Evolutionary conservation across 257 asterid species (phyloP).

Genomic region (Plectranthus barbatus): DNA sequence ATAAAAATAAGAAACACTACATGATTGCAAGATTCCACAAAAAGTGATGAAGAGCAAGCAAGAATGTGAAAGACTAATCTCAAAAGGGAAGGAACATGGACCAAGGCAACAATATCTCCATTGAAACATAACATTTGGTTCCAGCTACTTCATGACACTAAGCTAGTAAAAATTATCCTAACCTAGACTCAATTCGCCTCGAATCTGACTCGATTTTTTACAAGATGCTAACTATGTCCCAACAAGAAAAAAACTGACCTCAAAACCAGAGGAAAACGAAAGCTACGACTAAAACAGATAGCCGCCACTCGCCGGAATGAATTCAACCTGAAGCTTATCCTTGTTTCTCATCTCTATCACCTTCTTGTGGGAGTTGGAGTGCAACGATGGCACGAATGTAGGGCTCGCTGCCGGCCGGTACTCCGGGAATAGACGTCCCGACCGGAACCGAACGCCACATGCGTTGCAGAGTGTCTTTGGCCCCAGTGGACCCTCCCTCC

Average conservation of each 20-base stretch:
- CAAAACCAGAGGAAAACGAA: neutral
- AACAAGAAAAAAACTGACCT: slow-evolving; percentile 5
- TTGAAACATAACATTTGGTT: slow-evolving; percentile 9
- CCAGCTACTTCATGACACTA: slow-evolving; percentile 5
- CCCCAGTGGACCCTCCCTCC: slow-evolving; percentile 91
- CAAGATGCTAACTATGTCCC: slow-evolving; percentile 21
- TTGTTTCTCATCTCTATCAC: slow-evolving; percentile 50
- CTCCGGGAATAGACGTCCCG: slow-evolving; percentile 74
- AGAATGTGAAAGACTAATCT: neutral
- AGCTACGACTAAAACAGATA: slow-evolving; percentile 28
- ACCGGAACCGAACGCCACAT: slow-evolving; percentile 78
- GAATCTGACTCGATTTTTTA: slow-evolving; percentile 12
- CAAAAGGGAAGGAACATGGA: neutral
- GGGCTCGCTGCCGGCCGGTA: slow-evolving; percentile 91
- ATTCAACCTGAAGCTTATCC: slow-evolving; percentile 24
- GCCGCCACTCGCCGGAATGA: slow-evolving; percentile 36
- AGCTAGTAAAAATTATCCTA: slow-evolving; percentile 2
- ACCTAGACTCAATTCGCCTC: slow-evolving; percentile 2
- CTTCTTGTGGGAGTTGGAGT: slow-evolving; percentile 66
- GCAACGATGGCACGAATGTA: slow-evolving; percentile 63
- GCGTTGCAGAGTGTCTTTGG: slow-evolving; percentile 89
- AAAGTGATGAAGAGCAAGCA: neutral
- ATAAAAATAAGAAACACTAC: too few relatives aligned
- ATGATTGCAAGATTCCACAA: too few relatives aligned
- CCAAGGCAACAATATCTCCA: slow-evolving; percentile 4